phyloP scores from a whole-genome alignment of 2,329 filamentous ascomycete species.

The Apiospora arundinis region DNA sequence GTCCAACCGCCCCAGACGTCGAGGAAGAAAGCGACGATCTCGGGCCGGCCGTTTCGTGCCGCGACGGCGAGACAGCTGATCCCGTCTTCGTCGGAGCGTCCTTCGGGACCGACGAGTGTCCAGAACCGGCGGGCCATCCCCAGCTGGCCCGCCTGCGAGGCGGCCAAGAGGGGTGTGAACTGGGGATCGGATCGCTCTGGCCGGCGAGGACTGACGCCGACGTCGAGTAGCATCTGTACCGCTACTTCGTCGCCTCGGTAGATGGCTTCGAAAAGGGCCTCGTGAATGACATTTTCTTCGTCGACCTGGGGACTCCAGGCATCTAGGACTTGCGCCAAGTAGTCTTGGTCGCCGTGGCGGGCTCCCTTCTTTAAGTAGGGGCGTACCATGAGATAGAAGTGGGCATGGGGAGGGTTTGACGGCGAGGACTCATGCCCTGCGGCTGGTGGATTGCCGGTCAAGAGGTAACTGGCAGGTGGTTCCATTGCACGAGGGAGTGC shows the following conservation, averaged over 20 bases:
- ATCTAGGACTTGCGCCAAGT: neutral
- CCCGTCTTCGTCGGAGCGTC: neutral
- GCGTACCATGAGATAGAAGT: neutral
- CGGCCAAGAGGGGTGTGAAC: slow-evolving; percentile 18
- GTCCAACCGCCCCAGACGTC: slow-evolving; percentile 11
- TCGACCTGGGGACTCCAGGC: slow-evolving; percentile 20
- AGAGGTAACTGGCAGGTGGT: neutral
- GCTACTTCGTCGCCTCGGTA: slow-evolving; percentile 10
- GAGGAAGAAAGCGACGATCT: slow-evolving; percentile 17
- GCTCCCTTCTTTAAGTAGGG: neutral
- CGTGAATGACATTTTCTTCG: neutral
- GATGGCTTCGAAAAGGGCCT: neutral
- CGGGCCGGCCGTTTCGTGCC: slow-evolving; percentile 6
- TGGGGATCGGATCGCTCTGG: neutral
- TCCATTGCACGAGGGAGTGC: neutral
- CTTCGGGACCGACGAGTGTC: neutral
- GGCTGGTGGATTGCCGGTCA: neutral
- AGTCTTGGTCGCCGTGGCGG: neutral
- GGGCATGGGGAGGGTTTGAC: neutral
- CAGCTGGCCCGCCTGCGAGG: slow-evolving; percentile 3
- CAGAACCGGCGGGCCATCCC: slow-evolving; percentile 13
- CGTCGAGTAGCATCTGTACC: slow-evolving; percentile 15
- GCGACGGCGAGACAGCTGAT: neutral
- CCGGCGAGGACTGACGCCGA: slow-evolving; percentile 13
- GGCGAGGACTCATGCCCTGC: neutral